Evolutionary conservation across 2,329 filamentous ascomycete species (phyloP).

Genomic region (Pezicula carpinea): DNA sequence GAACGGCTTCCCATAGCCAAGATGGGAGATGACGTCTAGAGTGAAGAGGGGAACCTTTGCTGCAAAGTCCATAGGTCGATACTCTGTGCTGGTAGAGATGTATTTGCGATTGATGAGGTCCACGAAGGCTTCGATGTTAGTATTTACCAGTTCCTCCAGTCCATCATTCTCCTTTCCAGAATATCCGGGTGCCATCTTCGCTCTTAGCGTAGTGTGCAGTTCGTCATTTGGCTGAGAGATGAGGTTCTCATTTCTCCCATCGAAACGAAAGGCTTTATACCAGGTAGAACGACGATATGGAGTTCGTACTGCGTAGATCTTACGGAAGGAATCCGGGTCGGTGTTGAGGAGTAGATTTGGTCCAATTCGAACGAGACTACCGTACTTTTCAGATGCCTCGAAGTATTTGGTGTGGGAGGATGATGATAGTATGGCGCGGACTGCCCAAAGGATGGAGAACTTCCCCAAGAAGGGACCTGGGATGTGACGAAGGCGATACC

Average conservation of each 20-base stretch:
- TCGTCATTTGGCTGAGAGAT: conserved; percentile 42
- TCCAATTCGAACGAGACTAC: conserved; percentile 35
- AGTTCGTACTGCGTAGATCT: conserved; percentile 33
- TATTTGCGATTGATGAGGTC: conserved; percentile 45
- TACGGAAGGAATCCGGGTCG: conserved; percentile 35
- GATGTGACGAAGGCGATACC: not conserved
- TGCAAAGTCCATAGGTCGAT: conserved; percentile 42
- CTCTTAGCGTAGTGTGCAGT: conserved; percentile 35
- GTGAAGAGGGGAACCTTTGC: conserved; percentile 48
- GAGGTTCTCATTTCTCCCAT: conserved; percentile 47
- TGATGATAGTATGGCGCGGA: conserved; percentile 28
- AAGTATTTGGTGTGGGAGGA: conserved; percentile 32
- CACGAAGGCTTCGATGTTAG: conserved; percentile 40
- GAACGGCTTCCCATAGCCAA: conserved; percentile 45
- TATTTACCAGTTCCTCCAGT: conserved; percentile 45
- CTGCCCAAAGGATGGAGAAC: conserved; percentile 37
- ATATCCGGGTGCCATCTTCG: conserved; percentile 46
- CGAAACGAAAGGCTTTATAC: conserved; percentile 44
- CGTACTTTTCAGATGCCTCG: conserved; percentile 32
- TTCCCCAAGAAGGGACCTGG: conserved; percentile 22
- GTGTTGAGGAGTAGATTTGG: conserved; percentile 34
- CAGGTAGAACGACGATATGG: conserved; percentile 35
- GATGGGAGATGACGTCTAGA: conserved; percentile 47
- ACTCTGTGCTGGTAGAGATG: conserved; percentile 31
- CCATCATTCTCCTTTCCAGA: conserved; percentile 44